These are phyloP conservation scores for Magnusiomyces paraingens DNA, from an alignment of 1,139 yeast species.

Conservation along the genomic window DNA sequence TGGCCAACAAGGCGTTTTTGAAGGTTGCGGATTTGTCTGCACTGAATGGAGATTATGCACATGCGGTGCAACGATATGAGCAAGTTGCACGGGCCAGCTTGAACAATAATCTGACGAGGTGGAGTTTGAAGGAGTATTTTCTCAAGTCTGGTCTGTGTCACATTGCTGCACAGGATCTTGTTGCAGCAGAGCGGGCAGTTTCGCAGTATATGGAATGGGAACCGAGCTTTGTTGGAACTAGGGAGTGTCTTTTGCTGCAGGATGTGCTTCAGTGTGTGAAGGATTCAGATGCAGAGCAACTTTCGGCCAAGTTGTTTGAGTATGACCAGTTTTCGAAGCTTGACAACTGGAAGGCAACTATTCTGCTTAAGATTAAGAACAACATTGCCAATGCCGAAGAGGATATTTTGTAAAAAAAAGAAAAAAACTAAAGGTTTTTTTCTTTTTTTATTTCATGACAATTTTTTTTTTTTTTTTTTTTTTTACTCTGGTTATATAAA, in stretches of 20 bases:
- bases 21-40: slow-evolving; percentile 90
- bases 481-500: too few species aligned
- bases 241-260: slow-evolving; percentile 61
- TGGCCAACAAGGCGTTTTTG: slow-evolving; percentile 79
- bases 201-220: slow-evolving; percentile 65
- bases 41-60: slow-evolving; percentile 59
- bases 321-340: slow-evolving; percentile 84
- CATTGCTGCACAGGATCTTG: slow-evolving; percentile 70
- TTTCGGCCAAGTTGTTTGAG: slow-evolving; percentile 70
- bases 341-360: slow-evolving; percentile 88
- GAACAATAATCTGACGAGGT: slow-evolving; percentile 70
- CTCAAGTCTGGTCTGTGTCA: slow-evolving; percentile 77
- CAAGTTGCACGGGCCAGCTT: slow-evolving; percentile 68
- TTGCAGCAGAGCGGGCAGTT: slow-evolving; percentile 74
- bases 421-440: too few species aligned
- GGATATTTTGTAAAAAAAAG: slow-evolving; percentile 34
- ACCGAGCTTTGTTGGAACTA: slow-evolving; percentile 66
- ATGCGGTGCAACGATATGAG: slow-evolving; percentile 73
- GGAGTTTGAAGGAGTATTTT: slow-evolving; percentile 91
- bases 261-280: slow-evolving; percentile 66
- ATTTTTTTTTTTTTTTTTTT: too few species aligned
- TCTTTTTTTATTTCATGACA: too few species aligned
- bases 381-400: slow-evolving; percentile 70
- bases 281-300: slow-evolving; percentile 71
- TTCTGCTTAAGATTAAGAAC: slow-evolving; percentile 75